Conservation (phyloP, 2,329 filamentous ascomycete genomes). For the Trichophyton simii region DNA sequence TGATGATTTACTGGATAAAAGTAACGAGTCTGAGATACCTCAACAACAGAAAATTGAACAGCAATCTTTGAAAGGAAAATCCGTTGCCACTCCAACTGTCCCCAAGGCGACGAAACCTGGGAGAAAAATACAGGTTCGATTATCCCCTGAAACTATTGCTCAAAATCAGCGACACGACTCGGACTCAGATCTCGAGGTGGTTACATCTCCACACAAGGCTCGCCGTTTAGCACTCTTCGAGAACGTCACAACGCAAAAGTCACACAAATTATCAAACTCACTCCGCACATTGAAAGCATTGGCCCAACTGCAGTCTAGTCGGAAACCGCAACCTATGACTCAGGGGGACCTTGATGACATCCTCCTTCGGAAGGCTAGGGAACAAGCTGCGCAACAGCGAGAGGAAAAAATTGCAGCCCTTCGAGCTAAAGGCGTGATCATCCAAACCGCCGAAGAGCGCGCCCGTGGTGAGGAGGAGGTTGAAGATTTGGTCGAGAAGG, state of each 20-base stretch:
- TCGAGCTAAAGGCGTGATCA: slow-evolving; percentile 62
- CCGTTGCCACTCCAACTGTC: not conserved
- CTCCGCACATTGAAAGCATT: slow-evolving; percentile 59
- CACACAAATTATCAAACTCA: slow-evolving; percentile 35
- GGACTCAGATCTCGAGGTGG: slow-evolving; percentile 50
- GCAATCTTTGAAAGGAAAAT: slow-evolving; percentile 2
- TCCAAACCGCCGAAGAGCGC: slow-evolving; percentile 78
- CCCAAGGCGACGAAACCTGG: not conserved
- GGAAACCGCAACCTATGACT: slow-evolving; percentile 47
- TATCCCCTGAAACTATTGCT: slow-evolving; percentile 28
- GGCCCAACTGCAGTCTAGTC: slow-evolving; percentile 55
- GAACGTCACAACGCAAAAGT: slow-evolving; percentile 50
- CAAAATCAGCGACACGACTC: slow-evolving; percentile 30
- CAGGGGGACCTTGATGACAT: slow-evolving; percentile 54
- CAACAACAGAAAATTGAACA: not conserved
- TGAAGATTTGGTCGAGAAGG: slow-evolving; percentile 78
- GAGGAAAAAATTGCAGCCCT: slow-evolving; percentile 65
- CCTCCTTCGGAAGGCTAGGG: slow-evolving; percentile 58
- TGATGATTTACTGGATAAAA: not conserved
- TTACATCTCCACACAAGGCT: slow-evolving; percentile 33
- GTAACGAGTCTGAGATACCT: not conserved
- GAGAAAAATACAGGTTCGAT: slow-evolving; percentile 28
- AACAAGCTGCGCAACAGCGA: slow-evolving; percentile 67
- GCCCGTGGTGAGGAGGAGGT: slow-evolving; percentile 70
- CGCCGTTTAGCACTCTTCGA: slow-evolving; percentile 53